phyloP scores from a whole-genome alignment of 2,329 filamentous ascomycete genomes.

The Pyrenochaeta sp. region DNA sequence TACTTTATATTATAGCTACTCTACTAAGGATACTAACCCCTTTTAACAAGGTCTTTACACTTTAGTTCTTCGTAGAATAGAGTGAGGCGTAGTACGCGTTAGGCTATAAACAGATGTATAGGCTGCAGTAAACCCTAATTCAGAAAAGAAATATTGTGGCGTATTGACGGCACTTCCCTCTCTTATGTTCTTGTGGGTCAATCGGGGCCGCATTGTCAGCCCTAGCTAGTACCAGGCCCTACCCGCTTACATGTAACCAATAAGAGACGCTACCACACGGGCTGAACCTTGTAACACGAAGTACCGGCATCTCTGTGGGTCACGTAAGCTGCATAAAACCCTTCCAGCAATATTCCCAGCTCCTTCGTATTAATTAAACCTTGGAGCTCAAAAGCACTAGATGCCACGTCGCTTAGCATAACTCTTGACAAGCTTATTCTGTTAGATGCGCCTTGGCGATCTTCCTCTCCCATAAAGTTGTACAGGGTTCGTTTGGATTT shows the following conservation, averaged over 20 bases:
- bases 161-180: neutral
- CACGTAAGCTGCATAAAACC: neutral
- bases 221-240: no score
- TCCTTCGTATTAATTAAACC: constrained; percentile 3
- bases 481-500: neutral
- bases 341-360: no score
- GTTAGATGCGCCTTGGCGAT: neutral
- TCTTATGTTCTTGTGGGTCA: neutral
- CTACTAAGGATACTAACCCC: no score
- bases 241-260: no score
- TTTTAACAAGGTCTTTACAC: no score
- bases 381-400: neutral
- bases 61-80: no score
- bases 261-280: no score
- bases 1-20: no score
- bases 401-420: neutral
- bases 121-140: no score
- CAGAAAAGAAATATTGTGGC: no score
- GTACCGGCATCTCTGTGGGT: neutral
- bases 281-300: neutral
- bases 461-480: constrained; percentile 3
- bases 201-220: neutral
- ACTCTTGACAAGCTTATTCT: constrained; percentile 5
- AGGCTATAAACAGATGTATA: no score
- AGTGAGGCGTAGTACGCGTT: no score